These are phyloP conservation scores for Clarireedia paspali DNA, from an alignment of 2,329 filamentous ascomycete species.

Conservation along the genomic window DNA sequence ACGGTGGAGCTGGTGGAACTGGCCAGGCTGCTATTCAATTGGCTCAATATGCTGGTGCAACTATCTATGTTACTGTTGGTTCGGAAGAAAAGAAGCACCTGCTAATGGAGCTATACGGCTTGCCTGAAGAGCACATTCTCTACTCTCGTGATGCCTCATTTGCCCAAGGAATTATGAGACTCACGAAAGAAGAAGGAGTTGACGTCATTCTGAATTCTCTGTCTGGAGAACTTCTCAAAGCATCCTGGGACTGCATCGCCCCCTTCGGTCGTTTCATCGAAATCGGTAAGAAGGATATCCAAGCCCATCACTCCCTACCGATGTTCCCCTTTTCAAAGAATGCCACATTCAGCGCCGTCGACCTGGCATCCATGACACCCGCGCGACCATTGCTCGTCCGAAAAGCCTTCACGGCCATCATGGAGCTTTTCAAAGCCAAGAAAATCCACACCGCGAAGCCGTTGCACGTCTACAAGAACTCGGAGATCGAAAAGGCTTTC, in stretches of 20 bases:
- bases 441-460: constrained; percentile 2
- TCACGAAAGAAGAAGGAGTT: constrained; percentile 20
- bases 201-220: constrained; percentile 26
- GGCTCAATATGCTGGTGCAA: constrained; percentile 26
- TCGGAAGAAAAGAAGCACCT: constrained; percentile 32
- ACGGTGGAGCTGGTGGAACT: constrained; percentile 14
- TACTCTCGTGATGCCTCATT: constrained; percentile 32
- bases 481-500: constrained; percentile 14
- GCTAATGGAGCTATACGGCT: constrained; percentile 30
- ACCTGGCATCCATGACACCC: not conserved
- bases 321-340: not conserved
- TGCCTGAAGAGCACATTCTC: constrained; percentile 35
- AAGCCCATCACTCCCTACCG: not conserved
- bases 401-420: not conserved
- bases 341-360: not conserved
- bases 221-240: constrained; percentile 17
- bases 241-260: constrained; percentile 30
- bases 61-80: constrained; percentile 36
- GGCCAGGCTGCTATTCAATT: constrained; percentile 25
- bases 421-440: not conserved
- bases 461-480: constrained; percentile 5
- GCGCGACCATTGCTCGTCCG: not conserved
- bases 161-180: constrained; percentile 24
- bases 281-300: constrained; percentile 8
- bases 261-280: constrained; percentile 33